Conservation (phyloP, 2,329 filamentous ascomycete species). For the Paecilomyces sp. region DNA sequence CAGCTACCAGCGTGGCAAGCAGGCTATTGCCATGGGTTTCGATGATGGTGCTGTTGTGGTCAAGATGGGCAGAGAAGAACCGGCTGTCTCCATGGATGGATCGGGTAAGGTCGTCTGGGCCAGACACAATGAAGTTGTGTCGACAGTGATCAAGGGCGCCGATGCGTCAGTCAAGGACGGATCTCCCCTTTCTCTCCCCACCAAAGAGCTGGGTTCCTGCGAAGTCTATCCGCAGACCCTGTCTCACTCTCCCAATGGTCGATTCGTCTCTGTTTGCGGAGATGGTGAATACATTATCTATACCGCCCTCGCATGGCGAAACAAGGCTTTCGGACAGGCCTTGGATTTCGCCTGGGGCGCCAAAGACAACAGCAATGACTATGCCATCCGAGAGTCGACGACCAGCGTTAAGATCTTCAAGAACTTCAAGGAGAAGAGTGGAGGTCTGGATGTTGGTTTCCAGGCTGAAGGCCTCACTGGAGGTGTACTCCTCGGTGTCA, state of each 20-base stretch:
- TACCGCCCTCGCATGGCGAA: constrained; percentile 90
- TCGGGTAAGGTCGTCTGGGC: constrained; percentile 97
- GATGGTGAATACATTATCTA: constrained; percentile 99
- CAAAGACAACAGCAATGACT: constrained; percentile 97
- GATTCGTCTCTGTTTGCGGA: constrained; percentile 83
- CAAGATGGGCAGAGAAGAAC: constrained; percentile 95
- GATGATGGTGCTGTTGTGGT: constrained; percentile 97
- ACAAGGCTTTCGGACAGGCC: constrained; percentile 93
- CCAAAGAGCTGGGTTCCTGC: constrained; percentile 91
- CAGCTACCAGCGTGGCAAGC: constrained; percentile 87
- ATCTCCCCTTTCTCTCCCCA: constrained; percentile 73
- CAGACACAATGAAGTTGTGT: constrained; percentile 88
- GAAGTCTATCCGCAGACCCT: constrained; percentile 95
- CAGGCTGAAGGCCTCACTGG: constrained; percentile 86
- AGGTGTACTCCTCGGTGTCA: constrained; percentile 85
- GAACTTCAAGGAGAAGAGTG: constrained; percentile 89
- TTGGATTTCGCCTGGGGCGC: constrained; percentile 95
- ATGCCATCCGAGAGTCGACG: constrained; percentile 88
- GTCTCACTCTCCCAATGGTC: constrained; percentile 89
- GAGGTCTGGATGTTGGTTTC: constrained; percentile 88
- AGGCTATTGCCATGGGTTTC: constrained; percentile 91
- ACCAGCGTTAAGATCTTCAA: constrained; percentile 96
- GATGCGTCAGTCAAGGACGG: constrained; percentile 83
- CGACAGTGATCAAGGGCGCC: constrained; percentile 87
- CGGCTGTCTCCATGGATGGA: constrained; percentile 92